Evolutionary conservation across 2,329 filamentous ascomycete species (phyloP).

Genomic region (Nannizzia gypsea): DNA sequence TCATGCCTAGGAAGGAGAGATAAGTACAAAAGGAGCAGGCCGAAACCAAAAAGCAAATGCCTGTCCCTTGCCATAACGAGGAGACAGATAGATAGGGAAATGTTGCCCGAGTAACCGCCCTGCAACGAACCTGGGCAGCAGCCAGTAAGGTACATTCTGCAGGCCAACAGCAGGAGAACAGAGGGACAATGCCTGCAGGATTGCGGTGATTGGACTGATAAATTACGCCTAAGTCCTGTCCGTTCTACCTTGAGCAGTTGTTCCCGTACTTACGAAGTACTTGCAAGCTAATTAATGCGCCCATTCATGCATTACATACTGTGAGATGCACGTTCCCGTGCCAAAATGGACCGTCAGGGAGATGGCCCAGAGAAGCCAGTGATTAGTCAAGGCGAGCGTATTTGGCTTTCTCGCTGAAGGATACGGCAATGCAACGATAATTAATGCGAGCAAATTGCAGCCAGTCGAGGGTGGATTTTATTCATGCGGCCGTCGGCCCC

Average conservation of each 20-base stretch:
- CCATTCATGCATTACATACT: background rate
- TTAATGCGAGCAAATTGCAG: background rate
- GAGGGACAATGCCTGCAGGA: background rate
- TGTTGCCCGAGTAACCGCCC: slow-evolving; percentile 4
- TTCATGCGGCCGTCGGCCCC: slow-evolving; percentile 2
- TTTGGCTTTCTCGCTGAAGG: slow-evolving; percentile 2
- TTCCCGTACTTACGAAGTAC: too few species aligned
- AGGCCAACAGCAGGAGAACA: background rate
- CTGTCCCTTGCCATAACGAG: background rate
- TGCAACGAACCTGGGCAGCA: background rate
- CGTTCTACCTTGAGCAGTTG: background rate
- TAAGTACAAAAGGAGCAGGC: background rate
- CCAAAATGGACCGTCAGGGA: background rate
- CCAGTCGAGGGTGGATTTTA: background rate
- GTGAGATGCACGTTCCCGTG: slow-evolving; percentile 1
- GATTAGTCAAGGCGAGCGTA: slow-evolving; percentile 1
- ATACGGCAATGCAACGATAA: slow-evolving; percentile 1
- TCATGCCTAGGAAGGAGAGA: background rate
- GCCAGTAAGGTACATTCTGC: slow-evolving; percentile 1
- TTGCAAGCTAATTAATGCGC: background rate
- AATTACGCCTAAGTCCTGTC: background rate
- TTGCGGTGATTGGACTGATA: background rate
- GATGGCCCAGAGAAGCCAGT: background rate
- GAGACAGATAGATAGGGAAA: background rate
- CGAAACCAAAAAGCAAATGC: background rate